phyloP scores from a whole-genome alignment of 129 eudicot species.

The Pittosporum tobira region DNA sequence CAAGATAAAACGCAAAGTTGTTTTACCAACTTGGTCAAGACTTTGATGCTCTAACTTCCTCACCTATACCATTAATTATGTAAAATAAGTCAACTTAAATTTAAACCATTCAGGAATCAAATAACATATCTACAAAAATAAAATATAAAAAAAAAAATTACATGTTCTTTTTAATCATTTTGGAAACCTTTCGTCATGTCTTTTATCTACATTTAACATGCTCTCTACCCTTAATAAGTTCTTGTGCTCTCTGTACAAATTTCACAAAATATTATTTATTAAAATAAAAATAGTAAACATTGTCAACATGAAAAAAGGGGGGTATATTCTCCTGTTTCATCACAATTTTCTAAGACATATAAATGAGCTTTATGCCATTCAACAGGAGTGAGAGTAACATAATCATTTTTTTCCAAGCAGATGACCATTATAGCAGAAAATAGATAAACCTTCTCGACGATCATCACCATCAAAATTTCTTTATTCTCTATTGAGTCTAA shows the following conservation, averaged over 20 bases:
- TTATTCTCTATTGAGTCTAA: not conserved
- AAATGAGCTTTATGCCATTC: not conserved
- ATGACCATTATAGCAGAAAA: not conserved
- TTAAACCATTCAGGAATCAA: no score
- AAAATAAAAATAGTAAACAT: not conserved
- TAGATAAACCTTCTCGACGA: not conserved
- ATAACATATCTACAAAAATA: no score
- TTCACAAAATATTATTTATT: not conserved
- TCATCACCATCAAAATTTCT: not conserved
- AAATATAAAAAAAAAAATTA: not conserved
- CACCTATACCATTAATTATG: not conserved
- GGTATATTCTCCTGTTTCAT: not conserved
- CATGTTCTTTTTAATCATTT: not conserved
- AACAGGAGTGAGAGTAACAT: not conserved
- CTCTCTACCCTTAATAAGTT: not conserved
- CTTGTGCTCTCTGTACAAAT: not conserved
- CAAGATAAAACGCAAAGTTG: not conserved
- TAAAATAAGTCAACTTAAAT: no score
- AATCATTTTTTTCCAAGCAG: not conserved
- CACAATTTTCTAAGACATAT: not conserved
- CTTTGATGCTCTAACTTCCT: not conserved
- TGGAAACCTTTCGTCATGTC: not conserved
- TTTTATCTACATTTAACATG: not conserved
- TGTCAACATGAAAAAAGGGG: not conserved
- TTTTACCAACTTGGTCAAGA: not conserved